Conservation (phyloP, 2,329 filamentous ascomycete species). For the Fusarium sambucinum region DNA sequence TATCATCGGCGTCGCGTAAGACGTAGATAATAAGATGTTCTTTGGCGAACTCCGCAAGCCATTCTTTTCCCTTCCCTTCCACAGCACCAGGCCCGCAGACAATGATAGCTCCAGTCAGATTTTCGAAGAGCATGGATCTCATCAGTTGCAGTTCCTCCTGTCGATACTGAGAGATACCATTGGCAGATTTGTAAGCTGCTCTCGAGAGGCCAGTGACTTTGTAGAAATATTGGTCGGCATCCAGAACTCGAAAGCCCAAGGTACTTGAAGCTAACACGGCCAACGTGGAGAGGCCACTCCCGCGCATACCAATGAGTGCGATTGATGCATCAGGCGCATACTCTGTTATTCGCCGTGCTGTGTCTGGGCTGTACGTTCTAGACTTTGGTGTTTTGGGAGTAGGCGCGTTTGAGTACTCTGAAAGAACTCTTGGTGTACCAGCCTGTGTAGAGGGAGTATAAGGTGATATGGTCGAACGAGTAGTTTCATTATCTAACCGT, state of each 20-base stretch:
- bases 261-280: constrained; percentile 15
- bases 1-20: constrained; percentile 3
- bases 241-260: neutral
- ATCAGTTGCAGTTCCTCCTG: constrained; percentile 7
- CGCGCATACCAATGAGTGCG: constrained; percentile 11
- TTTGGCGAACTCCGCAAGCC: constrained; percentile 4
- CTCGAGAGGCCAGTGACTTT: neutral
- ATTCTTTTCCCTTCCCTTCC: constrained; percentile 9
- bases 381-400: neutral
- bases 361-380: neutral
- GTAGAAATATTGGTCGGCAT: constrained; percentile 18
- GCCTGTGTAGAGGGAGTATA: neutral
- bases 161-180: constrained; percentile 4
- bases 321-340: constrained; percentile 1
- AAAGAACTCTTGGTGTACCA: neutral
- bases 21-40: constrained; percentile 10
- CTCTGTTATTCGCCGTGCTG: rapidly evolving
- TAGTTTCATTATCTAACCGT: neutral
- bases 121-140: constrained; percentile 14
- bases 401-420: neutral
- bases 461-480: neutral
- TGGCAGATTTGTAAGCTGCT: neutral
- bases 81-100: constrained; percentile 19
- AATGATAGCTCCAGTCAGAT: neutral
- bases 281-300: constrained; percentile 11